These are phyloP conservation scores for Zymoseptoria pseudotritici DNA, from an alignment of 2,329 filamentous ascomycete species.

Conservation along the genomic window DNA sequence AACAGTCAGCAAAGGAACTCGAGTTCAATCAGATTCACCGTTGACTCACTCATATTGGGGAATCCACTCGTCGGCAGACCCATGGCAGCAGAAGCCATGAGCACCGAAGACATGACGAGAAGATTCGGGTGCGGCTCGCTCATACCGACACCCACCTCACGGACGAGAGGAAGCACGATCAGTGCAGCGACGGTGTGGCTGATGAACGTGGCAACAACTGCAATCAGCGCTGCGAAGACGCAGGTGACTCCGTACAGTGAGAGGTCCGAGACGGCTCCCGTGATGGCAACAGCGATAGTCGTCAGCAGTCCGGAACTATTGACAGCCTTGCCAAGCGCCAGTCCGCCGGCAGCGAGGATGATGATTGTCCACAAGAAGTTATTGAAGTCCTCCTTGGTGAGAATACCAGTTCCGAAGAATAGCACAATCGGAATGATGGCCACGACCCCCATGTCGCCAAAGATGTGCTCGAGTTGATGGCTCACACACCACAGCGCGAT, in stretches of 20 bases:
- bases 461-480: slow-evolving; percentile 77
- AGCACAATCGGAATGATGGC: slow-evolving; percentile 92
- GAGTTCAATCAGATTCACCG: not conserved
- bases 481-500: slow-evolving; percentile 89
- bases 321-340: slow-evolving; percentile 89
- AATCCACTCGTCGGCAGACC: slow-evolving; percentile 91
- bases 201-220: slow-evolving; percentile 95
- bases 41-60: slow-evolving; percentile 93
- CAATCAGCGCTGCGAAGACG: slow-evolving; percentile 74
- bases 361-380: slow-evolving; percentile 99
- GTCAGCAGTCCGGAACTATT: slow-evolving; percentile 87
- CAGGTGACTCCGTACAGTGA: slow-evolving; percentile 79
- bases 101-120: slow-evolving; percentile 84
- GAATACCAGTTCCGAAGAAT: slow-evolving; percentile 92
- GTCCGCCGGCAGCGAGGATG: slow-evolving; percentile 87
- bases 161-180: slow-evolving; percentile 86
- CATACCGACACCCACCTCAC: slow-evolving; percentile 78
- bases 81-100: slow-evolving; percentile 99
- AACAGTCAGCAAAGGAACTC: slow-evolving; percentile 2
- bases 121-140: slow-evolving; percentile 86
- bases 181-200: slow-evolving; percentile 93
- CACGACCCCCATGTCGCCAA: slow-evolving; percentile 97
- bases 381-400: slow-evolving; percentile 99
- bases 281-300: slow-evolving; percentile 75
- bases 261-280: slow-evolving; percentile 63